These are phyloP conservation scores for Marchantia paleacea DNA, from an alignment of 225 moss, liverwort and hornwort genomes.

Conservation along the genomic window DNA sequence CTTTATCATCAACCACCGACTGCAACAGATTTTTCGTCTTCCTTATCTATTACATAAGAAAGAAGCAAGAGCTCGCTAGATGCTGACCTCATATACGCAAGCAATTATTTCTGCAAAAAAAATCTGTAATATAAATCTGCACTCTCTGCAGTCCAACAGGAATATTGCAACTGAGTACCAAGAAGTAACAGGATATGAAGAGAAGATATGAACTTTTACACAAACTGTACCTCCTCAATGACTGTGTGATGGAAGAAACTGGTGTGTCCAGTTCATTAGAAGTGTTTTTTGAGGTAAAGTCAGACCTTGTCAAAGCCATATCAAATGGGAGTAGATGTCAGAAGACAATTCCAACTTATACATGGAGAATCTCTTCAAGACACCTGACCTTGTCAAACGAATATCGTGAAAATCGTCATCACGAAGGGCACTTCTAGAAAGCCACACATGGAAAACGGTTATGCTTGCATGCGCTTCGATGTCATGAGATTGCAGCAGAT, in stretches of 20 bases:
- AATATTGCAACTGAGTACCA: neutral
- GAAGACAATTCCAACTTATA: constrained; percentile 21
- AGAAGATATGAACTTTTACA: neutral
- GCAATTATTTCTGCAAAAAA: too few relatives aligned
- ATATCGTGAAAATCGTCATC: constrained; percentile 23
- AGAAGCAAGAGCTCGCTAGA: neutral
- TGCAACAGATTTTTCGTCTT: constrained; percentile 18
- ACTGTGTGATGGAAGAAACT: constrained; percentile 19
- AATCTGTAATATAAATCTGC: too few relatives aligned
- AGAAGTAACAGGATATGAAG: neutral
- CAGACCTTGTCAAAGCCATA: constrained; percentile 5
- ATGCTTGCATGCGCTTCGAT: too few relatives aligned
- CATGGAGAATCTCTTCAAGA: constrained; percentile 24
- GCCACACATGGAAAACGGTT: too few relatives aligned
- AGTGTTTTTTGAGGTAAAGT: constrained; percentile 29
- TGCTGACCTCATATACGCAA: too few relatives aligned
- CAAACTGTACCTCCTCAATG: constrained; percentile 24
- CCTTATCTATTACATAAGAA: constrained; percentile 4
- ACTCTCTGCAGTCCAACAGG: neutral
- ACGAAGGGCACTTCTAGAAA: neutral
- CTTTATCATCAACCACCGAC: constrained; percentile 19
- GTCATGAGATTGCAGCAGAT: too few relatives aligned
- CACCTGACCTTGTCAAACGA: constrained; percentile 27
- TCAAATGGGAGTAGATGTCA: constrained; percentile 27
- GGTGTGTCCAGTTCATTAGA: constrained; percentile 15